Evolutionary conservation across 306 rosid species (phyloP).

Genomic region (Abrus pulchellus): DNA sequence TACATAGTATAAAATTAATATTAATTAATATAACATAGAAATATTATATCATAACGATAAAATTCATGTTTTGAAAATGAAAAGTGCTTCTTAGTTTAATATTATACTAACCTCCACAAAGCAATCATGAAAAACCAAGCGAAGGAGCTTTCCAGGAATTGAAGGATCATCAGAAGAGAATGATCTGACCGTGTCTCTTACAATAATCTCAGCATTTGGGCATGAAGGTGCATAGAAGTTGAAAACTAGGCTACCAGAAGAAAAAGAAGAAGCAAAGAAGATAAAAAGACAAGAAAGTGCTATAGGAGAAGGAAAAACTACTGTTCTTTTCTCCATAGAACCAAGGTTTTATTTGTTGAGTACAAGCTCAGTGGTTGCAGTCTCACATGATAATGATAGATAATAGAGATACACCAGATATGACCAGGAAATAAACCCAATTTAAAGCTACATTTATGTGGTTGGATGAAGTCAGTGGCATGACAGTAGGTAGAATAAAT

Average conservation of each 20-base stretch:
- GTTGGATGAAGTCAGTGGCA: slow-evolving; percentile 22
- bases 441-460: slow-evolving; percentile 44
- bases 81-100: too few relatives aligned
- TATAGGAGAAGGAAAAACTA: slow-evolving; percentile 14
- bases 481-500: slow-evolving; percentile 28
- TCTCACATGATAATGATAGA: slow-evolving; percentile 43
- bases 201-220: slow-evolving; percentile 74
- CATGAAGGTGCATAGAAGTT: slow-evolving; percentile 75
- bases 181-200: slow-evolving; percentile 70
- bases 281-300: slow-evolving; percentile 36
- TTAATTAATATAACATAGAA: too few relatives aligned
- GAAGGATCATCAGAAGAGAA: slow-evolving; percentile 72
- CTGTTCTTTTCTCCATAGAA: slow-evolving; percentile 58
- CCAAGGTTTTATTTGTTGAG: neutral
- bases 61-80: too few relatives aligned
- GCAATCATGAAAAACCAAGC: slow-evolving; percentile 88
- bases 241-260: slow-evolving; percentile 58
- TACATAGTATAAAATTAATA: too few relatives aligned
- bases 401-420: slow-evolving; percentile 9
- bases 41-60: too few relatives aligned
- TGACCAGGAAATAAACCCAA: slow-evolving; percentile 15
- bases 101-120: slow-evolving; percentile 73
- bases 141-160: slow-evolving; percentile 86
- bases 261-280: slow-evolving; percentile 43
- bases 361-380: slow-evolving; percentile 12